These are phyloP conservation scores for Chrysoporthe austroafricana DNA, from an alignment of 2,329 filamentous ascomycete species.

Conservation along the genomic window DNA sequence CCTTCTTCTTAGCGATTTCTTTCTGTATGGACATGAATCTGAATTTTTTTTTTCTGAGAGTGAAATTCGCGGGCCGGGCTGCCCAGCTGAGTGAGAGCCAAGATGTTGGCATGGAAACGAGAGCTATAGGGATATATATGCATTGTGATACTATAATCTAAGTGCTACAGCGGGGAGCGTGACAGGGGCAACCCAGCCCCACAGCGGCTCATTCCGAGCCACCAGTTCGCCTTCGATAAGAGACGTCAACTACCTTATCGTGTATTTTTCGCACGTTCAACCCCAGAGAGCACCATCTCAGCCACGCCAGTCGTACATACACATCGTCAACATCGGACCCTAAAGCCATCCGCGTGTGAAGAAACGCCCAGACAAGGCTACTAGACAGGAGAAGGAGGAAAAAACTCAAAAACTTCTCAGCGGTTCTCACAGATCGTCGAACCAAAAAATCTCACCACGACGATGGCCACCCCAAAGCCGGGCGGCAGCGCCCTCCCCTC, in stretches of 20 bases:
- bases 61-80: not conserved
- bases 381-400: not conserved
- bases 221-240: not conserved
- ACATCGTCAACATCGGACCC: too few relatives aligned
- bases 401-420: too few relatives aligned
- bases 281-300: too few relatives aligned
- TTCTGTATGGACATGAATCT: not conserved
- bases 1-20: not conserved
- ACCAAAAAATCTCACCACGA: not conserved
- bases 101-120: too few relatives aligned
- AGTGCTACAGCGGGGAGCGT: not conserved
- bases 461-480: conserved; percentile 16
- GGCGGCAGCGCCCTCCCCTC: conserved; percentile 37
- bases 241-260: conserved; percentile 14
- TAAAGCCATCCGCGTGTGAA: not conserved
- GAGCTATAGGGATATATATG: not conserved
- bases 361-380: not conserved
- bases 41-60: not conserved
- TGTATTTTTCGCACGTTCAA: not conserved
- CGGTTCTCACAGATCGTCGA: too few relatives aligned
- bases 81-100: not conserved
- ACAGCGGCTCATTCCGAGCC: not conserved
- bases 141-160: not conserved
- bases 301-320: too few relatives aligned
- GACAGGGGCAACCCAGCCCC: not conserved